Base-by-base conservation (phyloP, 2,329 filamentous ascomycete genomes). In the Teratosphaeriaceae sp. region DNA sequence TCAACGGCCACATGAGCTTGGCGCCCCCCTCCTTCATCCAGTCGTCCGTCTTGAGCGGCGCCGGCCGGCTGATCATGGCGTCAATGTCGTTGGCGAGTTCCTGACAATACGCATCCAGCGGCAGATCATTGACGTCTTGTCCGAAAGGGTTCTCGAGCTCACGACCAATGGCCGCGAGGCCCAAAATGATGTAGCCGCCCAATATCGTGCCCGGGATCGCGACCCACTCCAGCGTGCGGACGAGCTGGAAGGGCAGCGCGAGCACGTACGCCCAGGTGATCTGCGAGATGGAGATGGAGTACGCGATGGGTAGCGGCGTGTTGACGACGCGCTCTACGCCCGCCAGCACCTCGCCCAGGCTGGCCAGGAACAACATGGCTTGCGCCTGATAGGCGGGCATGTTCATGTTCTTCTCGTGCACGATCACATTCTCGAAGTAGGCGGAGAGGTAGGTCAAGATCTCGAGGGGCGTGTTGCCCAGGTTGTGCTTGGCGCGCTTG, bases 101-200 rank as follows among this genome's bases (percentile, higher is more conserved):
- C 27, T 81, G 74, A 66, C 86, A 92, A 70, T 81, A 94, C 12
- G 73, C 68, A 58, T 90, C 86, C 2, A 89, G 72, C 0, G 84
- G 83, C 31, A 89, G 67, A 63, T 92, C 86, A 59, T 92, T 92
- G 53, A 89, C 85, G 50, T 92, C 86, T 50, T 80, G 73, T 44
- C 86, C 86, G 62, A 92, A 92, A 5, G 86, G 86, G 57, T 92
- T 88, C 64, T 92, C 86, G 50, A 92, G 84, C 65, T 92, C 85
- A 49, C 79, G 79, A 29, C 86, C 86, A 55, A 90, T 90, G 49
- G 77, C 72, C 3, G 79, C 75, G 35, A 92, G 78, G 19, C 84
- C 85, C 46, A 92, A 77, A 60, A 92, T 90, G 53, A 92, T 90
- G 64, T 90, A 90, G 2, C 84, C 80, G 2, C 53, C 59, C n/a